Evolutionary conservation across 148 eudicot genomes (phyloP).

Genomic region (Tetragonia tetragonoides): DNA sequence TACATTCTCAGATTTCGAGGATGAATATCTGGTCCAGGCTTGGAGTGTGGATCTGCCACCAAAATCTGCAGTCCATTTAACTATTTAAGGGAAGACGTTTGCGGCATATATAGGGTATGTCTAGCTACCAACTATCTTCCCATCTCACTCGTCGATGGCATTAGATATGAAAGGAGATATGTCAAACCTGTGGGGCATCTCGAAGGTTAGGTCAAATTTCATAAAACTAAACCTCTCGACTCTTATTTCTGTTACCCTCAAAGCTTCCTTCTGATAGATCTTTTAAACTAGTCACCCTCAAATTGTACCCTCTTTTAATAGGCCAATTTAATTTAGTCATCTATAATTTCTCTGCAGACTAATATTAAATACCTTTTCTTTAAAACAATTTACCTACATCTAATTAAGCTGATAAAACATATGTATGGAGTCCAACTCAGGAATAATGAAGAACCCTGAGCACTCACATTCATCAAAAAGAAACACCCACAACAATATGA

Average conservation of each 20-base stretch:
- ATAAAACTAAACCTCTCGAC: background rate
- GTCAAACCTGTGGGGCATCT: background rate
- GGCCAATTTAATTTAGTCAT: background rate
- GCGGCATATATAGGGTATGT: no score
- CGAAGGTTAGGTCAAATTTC: background rate
- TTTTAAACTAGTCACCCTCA: background rate
- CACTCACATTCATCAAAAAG: background rate
- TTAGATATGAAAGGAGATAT: background rate
- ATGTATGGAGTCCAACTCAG: background rate
- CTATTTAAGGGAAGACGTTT: no score
- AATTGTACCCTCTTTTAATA: background rate
- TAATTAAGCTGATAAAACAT: background rate
- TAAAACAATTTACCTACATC: no score
- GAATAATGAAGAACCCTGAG: background rate
- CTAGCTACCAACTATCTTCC: background rate
- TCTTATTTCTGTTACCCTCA: no score
- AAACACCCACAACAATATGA: background rate
- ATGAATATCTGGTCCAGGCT: no score
- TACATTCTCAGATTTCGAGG: no score
- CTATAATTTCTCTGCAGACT: background rate
- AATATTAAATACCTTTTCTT: no score
- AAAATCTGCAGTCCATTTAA: no score
- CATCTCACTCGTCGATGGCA: background rate
- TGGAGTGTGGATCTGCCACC: no score
- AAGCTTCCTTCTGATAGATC: no score